Percentiles rank a stretch among this genome's conserved stretches.
Conservation (phyloP, 257 asterid genomes). For the Solanum sejunctum region DNA sequence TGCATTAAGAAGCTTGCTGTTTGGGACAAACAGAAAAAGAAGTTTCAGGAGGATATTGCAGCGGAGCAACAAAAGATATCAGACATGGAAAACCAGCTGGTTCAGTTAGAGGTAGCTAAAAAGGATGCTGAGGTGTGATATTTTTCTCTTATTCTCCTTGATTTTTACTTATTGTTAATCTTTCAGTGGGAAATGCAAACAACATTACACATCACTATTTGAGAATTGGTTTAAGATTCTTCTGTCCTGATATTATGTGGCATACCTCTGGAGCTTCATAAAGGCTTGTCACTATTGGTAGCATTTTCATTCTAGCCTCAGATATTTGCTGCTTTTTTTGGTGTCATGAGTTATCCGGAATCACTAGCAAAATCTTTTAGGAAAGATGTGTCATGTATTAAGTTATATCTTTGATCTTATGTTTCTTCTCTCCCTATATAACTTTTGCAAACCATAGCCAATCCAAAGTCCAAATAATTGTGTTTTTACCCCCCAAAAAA, state of each 20-base stretch:
- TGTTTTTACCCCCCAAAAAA: neutral
- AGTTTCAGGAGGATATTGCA: slow-evolving; percentile 82
- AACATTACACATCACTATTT: neutral
- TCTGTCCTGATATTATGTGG: neutral
- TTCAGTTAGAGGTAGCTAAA: slow-evolving; percentile 42
- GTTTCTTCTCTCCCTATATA: neutral
- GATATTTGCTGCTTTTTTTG: neutral
- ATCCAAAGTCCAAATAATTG: neutral
- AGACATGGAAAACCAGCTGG: slow-evolving; percentile 51
- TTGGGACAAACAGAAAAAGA: slow-evolving; percentile 81
- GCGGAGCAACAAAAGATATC: slow-evolving; percentile 48
- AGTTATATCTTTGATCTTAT: neutral
- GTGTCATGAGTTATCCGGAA: neutral
- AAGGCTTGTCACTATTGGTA: neutral
- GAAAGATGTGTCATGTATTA: neutral
- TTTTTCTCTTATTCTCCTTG: neutral
- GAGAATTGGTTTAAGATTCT: neutral
- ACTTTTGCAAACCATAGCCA: neutral
- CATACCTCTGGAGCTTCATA: neutral
- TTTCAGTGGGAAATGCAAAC: neutral
- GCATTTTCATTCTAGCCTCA: neutral
- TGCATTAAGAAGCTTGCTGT: slow-evolving; percentile 61
- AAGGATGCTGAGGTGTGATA: slow-evolving; percentile 67
- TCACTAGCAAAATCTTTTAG: neutral
- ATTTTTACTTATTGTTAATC: neutral